Evolutionary conservation across 176 grass and related monocot genomes (phyloP), one percentile per base, ranked within the genome.

Genomic region (Oryza coarctata): DNA sequence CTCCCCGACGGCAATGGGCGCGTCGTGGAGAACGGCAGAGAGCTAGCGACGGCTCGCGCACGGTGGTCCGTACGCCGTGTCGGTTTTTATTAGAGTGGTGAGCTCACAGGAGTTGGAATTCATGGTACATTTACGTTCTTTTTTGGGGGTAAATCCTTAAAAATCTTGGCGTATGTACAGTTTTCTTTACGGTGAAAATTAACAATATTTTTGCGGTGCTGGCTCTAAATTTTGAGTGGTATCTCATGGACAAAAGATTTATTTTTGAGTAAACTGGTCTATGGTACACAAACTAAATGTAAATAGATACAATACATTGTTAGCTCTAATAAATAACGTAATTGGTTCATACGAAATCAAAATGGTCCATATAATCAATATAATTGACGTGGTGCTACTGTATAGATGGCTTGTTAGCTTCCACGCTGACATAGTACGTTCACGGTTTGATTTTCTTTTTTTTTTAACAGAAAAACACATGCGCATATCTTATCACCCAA

Each of bases 1-100:
- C 80, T 75, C 80, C 13, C 64, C 80, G 2, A 84, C 52, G 12
- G 34, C 35, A 8, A 75, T 26, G 3, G 80, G 63, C 35, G 28
- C 31, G 18, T 66, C 74, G 3, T 86, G 87, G 87, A 80, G 66
- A 63, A 89, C 87, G 35, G 83, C 80, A 2, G 75, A 89, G 80
- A 89, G 86, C 83, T 92, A 89, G 87, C 77, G 55, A 33, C 30
- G 40, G 73, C 5, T 27, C 26, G 29, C 9, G 25, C 41, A 15
- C 45, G 40, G 49, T n/a, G n/a, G 33, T 60, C 31, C 17, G 23
- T 50, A 58, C 34, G 45, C 27, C 29, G 69, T 71, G 68, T 82
- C 77, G 64, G 85, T 85, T 82, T 6, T 52, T 52, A 7, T 17
- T 77, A 44, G 70, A 71, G 70, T 77, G 70, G 70, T 77, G 63